phyloP scores from a whole-genome alignment of 2,329 filamentous ascomycete genomes.

The Tolypocladium tundrense region DNA sequence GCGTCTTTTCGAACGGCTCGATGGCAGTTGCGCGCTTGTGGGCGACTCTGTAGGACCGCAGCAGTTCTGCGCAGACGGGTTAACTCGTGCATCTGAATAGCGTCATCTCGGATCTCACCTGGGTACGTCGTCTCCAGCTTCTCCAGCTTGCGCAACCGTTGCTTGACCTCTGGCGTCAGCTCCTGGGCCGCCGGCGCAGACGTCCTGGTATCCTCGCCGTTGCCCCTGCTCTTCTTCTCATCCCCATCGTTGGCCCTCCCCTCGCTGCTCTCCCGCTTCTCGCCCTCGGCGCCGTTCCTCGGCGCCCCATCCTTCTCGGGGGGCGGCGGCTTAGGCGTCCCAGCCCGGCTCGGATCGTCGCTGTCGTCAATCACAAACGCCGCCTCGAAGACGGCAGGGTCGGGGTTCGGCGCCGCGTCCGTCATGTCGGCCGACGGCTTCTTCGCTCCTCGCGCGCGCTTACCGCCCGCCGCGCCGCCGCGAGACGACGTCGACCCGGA shows the following conservation, averaged over 20 bases:
- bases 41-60: slow-evolving; percentile 85
- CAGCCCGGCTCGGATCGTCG: slow-evolving; percentile 53
- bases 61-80: slow-evolving; percentile 49
- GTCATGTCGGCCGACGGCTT: slow-evolving; percentile 24
- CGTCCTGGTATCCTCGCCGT: slow-evolving; percentile 8
- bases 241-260: slow-evolving; percentile 11
- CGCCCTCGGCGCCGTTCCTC: slow-evolving; percentile 11
- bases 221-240: slow-evolving; percentile 3
- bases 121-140: slow-evolving; percentile 82
- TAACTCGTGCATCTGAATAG: not conserved
- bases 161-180: slow-evolving; percentile 62
- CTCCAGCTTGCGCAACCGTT: slow-evolving; percentile 75
- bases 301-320: slow-evolving; percentile 20
- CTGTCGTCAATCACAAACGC: slow-evolving; percentile 83
- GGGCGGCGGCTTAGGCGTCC: slow-evolving; percentile 42
- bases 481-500: slow-evolving; percentile 15
- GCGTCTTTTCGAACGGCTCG: slow-evolving; percentile 82
- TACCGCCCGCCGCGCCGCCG: slow-evolving; percentile 18
- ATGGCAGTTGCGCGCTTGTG: slow-evolving; percentile 80
- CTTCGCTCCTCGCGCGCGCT: slow-evolving; percentile 25
- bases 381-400: slow-evolving; percentile 79
- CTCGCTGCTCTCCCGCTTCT: slow-evolving; percentile 11
- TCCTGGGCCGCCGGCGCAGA: slow-evolving; percentile 29
- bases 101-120: slow-evolving; percentile 38
- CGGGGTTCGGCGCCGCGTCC: slow-evolving; percentile 46